Conservation (phyloP, 495 filamentous ascomycete species). For the Filosporella fistucella region DNA sequence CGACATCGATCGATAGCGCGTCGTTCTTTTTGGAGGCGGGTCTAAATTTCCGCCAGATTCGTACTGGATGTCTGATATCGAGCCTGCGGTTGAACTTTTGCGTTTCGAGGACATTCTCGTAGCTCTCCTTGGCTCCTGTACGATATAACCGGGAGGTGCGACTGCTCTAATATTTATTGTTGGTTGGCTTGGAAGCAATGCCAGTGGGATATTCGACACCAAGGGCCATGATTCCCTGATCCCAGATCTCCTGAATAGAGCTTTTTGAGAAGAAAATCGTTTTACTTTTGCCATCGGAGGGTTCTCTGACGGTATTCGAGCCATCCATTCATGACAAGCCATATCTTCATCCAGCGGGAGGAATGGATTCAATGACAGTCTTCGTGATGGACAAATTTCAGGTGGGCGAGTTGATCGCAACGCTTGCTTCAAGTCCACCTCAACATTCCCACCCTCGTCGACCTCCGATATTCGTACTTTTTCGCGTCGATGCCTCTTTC, state of each 20-base stretch:
- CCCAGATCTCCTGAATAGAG: conserved; percentile 5
- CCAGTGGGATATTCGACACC: conserved; percentile 5
- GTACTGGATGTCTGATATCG: too few relatives aligned
- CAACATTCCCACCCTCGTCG: background rate
- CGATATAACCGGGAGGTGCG: conserved; percentile 16
- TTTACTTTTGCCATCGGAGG: background rate
- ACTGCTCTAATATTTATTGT: conserved; percentile 1
- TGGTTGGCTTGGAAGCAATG: conserved; percentile 1
- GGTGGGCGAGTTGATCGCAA: background rate
- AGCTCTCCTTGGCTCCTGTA: conserved; percentile 8
- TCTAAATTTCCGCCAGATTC: too few relatives aligned
- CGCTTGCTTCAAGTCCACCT: background rate
- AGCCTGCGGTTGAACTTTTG: too few relatives aligned
- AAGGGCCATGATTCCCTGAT: conserved; percentile 20
- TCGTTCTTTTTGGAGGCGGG: too few relatives aligned
- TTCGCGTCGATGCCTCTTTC: conserved; percentile 37
- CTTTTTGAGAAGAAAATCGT: background rate
- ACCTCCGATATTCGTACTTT: background rate
- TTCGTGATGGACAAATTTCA: background rate
- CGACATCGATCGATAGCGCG: conserved; percentile 7
- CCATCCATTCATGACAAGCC: background rate
- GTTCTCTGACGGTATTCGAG: background rate
- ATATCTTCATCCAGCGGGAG: background rate
- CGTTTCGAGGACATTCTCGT: too few relatives aligned
- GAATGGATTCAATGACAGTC: background rate